phyloP scores from a whole-genome alignment of 2,329 filamentous ascomycete genomes.

The Ophiocordyceps sinensis region DNA sequence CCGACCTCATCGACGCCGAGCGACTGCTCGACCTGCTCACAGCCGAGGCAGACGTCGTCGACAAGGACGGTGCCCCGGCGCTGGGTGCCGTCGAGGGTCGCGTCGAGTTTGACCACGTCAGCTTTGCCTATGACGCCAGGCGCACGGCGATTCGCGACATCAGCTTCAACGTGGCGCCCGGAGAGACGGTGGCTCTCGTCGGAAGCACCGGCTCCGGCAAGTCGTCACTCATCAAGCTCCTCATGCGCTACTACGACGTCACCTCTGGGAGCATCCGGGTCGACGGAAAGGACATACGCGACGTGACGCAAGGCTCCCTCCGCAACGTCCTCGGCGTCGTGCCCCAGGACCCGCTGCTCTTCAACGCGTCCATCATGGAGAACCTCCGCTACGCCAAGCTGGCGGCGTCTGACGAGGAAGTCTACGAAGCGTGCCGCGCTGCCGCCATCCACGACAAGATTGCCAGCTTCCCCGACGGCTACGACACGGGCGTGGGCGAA shows the following conservation, averaged over 20 bases:
- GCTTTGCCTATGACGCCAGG: constrained; percentile 39
- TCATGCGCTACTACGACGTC: constrained; percentile 47
- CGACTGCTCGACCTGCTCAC: constrained; percentile 41
- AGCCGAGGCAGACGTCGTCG: constrained; percentile 38
- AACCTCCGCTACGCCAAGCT: constrained; percentile 51
- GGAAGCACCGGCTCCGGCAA: constrained; percentile 50
- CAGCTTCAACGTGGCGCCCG: constrained; percentile 31
- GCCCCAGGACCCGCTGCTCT: constrained; percentile 48
- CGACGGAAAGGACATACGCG: constrained; percentile 44
- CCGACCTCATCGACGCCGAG: constrained; percentile 50
- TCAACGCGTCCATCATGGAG: constrained; percentile 49
- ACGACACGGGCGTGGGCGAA: constrained; percentile 32
- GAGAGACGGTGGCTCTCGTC: constrained; percentile 44
- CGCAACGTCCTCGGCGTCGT: constrained; percentile 47
- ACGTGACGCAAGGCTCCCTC: constrained; percentile 42
- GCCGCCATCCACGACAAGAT: constrained; percentile 54
- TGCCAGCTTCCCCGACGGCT: constrained; percentile 37
- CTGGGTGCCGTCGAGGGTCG: constrained; percentile 30
- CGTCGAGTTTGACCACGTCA: constrained; percentile 39
- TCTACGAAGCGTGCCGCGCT: constrained; percentile 43
- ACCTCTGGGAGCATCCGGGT: constrained; percentile 37
- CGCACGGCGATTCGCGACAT: constrained; percentile 35
- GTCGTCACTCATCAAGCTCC: constrained; percentile 45
- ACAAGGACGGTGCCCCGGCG: constrained; percentile 27
- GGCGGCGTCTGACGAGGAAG: constrained; percentile 44